Evolutionary conservation across 257 asterid genomes (phyloP).

Genomic region (Plantago elongata): DNA sequence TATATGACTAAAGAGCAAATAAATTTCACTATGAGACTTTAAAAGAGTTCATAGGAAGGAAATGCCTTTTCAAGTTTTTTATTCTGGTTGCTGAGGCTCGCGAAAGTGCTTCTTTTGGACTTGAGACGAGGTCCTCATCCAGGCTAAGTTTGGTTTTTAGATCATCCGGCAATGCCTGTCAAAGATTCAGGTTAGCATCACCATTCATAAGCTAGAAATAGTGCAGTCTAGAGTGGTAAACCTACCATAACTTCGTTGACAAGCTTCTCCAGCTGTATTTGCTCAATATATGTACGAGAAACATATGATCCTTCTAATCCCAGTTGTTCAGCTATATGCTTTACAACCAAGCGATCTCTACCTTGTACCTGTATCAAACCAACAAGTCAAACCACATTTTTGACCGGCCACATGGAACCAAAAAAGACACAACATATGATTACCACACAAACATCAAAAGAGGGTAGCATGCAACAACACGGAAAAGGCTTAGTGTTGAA

Average conservation of each 20-base stretch:
- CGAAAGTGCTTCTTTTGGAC: constrained; percentile 85
- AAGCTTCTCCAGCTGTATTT: constrained; percentile 94
- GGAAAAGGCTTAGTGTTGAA: neutral
- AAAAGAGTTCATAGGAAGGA: constrained; percentile 14
- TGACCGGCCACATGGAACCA: constrained; percentile 6
- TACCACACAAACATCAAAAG: constrained; percentile 2
- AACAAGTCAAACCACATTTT: constrained; percentile 12
- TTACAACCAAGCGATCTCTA: constrained; percentile 65
- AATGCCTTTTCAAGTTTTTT: constrained; percentile 58
- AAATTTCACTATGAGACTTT: neutral
- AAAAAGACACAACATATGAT: neutral
- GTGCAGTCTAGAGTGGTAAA: constrained; percentile 12
- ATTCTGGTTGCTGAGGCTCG: constrained; percentile 63
- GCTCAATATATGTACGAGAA: constrained; percentile 92
- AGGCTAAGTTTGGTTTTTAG: constrained; percentile 84
- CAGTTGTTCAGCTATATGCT: constrained; percentile 68
- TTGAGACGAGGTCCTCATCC: constrained; percentile 75
- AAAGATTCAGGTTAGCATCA: constrained; percentile 24
- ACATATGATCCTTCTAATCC: constrained; percentile 83
- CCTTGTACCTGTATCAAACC: constrained; percentile 75
- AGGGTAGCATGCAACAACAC: neutral
- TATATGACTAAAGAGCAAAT: neutral
- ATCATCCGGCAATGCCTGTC: constrained; percentile 95
- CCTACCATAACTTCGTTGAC: constrained; percentile 93
- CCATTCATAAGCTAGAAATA: constrained; percentile 9